Base-by-base conservation (phyloP, 2,329 filamentous ascomycete genomes). In the Paracorniculantispora psalliotae region DNA sequence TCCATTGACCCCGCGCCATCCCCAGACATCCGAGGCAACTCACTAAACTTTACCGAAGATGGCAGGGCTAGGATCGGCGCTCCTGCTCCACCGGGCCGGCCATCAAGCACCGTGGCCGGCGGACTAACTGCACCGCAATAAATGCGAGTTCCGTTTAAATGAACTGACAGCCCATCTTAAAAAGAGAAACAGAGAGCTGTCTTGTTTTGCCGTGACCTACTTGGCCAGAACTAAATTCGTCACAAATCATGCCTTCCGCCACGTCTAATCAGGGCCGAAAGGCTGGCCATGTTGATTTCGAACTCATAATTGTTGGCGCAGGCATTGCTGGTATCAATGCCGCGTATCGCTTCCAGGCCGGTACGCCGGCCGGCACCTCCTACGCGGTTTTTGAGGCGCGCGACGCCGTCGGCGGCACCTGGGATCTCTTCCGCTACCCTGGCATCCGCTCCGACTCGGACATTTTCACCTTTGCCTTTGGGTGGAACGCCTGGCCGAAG, bases 401-500 rank as follows among this genome's bases (percentile, higher is more conserved):
- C 35, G 75, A 80, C 52, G 74, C 77, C 26, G 77, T 92, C 6
- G 90, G 90, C 1, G 90, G 90, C 1, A 93, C 90, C 0, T 92
- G 90, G 90, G 85, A 88, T 66, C 74, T 92, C 2, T 93, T 91
- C 75, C 82, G 80, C 43, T 93, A 91, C 65, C 89, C 88, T 0
- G 87, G 90, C 8, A 87, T 90, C 63, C 77, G 84, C 48, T 85
- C 84, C 2, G 82, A 87, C 62, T 84, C 82, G 0, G 83, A 87
- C 65, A 74, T 87, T 8, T 79, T 79, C 63, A 86, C 82, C 0
- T 86, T 85, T 61, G 82, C 82, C 19, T 91, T 91, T 65, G 72
- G 81, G 1, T 92, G 88, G 84, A 79, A 83, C 44, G 86, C 87
- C 0, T 92, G 89, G 89, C 74, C 73, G 10, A 73, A 81, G 26